Conservation (phyloP, 163 green algal genomes). For the Scenedesmus sp. region DNA sequence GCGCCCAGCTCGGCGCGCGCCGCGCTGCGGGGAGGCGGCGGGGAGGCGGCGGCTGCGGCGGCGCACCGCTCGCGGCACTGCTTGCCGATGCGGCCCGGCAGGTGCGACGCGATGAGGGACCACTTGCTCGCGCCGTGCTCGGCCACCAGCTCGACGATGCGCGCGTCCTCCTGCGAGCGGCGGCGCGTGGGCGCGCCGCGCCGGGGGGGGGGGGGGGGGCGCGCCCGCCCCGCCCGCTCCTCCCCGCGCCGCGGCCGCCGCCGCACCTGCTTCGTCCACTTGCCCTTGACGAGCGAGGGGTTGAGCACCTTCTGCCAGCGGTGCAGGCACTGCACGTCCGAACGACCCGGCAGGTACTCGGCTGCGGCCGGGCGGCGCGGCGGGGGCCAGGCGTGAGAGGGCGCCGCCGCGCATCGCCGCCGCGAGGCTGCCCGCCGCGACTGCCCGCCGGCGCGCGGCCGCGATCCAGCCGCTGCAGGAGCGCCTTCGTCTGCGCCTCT, state of each 20-base stretch:
- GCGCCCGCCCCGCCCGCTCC: background rate
- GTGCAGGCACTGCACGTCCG: constrained; percentile 92
- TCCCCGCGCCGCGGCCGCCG: background rate
- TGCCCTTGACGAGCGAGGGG: constrained; percentile 84
- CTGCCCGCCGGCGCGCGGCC: background rate
- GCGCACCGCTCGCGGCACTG: constrained; percentile 81
- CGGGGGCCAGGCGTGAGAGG: too few species aligned
- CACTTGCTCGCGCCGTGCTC: constrained; percentile 81
- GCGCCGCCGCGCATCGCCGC: too few species aligned
- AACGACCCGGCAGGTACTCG: constrained; percentile 72
- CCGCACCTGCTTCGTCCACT: constrained; percentile 66
- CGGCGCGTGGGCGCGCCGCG: too few species aligned
- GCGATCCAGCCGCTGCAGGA: too few species aligned
- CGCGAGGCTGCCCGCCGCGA: too few species aligned
- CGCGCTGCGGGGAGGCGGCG: too few species aligned
- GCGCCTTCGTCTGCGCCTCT: too few species aligned
- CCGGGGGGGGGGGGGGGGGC: too few species aligned
- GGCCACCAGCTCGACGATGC: constrained; percentile 73
- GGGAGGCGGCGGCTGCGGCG: background rate
- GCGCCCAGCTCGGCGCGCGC: too few species aligned
- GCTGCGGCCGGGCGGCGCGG: too few species aligned
- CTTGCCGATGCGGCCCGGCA: constrained; percentile 79
- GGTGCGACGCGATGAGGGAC: constrained; percentile 78
- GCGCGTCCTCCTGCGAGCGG: constrained; percentile 71
- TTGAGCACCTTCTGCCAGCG: constrained; percentile 94